A percentile compares a stretch with the other conserved stretches of the same genome.
Conservation (phyloP, 768 basidiomycete species). For the Mrakia blollopis region DNA sequence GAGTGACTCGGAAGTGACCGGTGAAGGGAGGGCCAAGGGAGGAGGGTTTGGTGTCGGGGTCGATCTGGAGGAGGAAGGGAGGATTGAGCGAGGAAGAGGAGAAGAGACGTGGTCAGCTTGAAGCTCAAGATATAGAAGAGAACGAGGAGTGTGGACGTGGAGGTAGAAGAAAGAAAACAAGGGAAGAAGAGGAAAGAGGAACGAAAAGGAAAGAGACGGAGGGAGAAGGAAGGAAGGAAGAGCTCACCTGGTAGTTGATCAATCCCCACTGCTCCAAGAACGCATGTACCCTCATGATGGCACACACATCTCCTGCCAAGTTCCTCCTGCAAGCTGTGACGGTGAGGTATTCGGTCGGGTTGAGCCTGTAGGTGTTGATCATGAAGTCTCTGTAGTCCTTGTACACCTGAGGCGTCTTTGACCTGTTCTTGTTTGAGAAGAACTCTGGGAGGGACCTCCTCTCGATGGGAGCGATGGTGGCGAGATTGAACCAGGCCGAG, state of each 20-base stretch:
- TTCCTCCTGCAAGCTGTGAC: constrained; percentile 95
- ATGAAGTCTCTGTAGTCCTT: constrained; percentile 99
- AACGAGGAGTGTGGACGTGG: background rate
- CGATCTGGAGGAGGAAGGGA: constrained; percentile 59
- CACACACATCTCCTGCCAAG: constrained; percentile 94
- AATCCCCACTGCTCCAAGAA: constrained; percentile 99
- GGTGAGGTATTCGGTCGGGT: constrained; percentile 92
- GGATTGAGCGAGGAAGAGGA: background rate
- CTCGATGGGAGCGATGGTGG: constrained; percentile 86
- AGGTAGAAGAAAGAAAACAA: background rate
- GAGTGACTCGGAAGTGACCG: constrained; percentile 94
- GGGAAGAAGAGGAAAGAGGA: background rate
- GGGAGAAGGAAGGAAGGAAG: background rate
- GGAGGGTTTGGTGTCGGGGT: constrained; percentile 91
- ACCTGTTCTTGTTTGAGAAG: constrained; percentile 90
- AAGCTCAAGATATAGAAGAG: background rate
- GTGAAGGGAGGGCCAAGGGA: constrained; percentile 95
- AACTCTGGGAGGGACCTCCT: constrained; percentile 91
- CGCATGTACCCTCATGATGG: constrained; percentile 97
- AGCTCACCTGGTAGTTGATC: constrained; percentile 90
- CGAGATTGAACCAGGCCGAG: constrained; percentile 96
- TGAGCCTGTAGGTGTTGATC: constrained; percentile 94
- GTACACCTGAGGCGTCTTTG: constrained; percentile 94
- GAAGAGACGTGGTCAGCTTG: background rate
- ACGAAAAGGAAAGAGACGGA: background rate